Conservation (phyloP, 2,329 filamentous ascomycete species). For the Aureobasidium sp. region DNA sequence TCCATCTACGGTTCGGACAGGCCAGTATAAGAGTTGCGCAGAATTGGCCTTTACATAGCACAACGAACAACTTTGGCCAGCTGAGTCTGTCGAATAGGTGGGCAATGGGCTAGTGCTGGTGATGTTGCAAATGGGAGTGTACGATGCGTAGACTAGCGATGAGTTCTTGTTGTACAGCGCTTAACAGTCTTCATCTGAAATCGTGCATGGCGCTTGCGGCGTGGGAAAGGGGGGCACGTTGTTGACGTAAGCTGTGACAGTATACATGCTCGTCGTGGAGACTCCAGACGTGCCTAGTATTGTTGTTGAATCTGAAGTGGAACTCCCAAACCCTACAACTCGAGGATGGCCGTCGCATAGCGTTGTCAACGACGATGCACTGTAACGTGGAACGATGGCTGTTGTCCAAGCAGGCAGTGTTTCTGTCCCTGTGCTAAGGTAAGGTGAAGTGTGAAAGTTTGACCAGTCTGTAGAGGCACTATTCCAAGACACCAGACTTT, state of each 20-base stretch:
- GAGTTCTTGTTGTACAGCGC: neutral
- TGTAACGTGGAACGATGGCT: neutral
- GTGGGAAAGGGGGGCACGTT: neutral
- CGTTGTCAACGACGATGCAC: neutral
- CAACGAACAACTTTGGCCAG: neutral
- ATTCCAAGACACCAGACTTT: neutral
- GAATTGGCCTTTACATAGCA: neutral
- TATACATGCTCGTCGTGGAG: neutral
- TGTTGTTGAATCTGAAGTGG: neutral
- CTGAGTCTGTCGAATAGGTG: neutral
- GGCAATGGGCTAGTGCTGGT: neutral
- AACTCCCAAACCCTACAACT: neutral
- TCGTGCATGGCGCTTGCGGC: neutral
- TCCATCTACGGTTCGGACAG: neutral
- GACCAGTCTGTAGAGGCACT: neutral
- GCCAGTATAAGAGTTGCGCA: neutral
- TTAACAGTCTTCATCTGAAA: neutral
- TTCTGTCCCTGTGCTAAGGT: neutral
- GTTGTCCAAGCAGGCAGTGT: neutral
- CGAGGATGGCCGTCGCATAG: neutral
- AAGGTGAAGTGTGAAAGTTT: neutral
- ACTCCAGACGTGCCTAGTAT: neutral
- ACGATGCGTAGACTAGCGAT: neutral
- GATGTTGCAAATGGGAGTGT: neutral
- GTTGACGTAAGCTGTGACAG: neutral